These are phyloP conservation scores for Exserohilum turcica DNA, from an alignment of 2,329 filamentous ascomycete species.

Conservation along the genomic window DNA sequence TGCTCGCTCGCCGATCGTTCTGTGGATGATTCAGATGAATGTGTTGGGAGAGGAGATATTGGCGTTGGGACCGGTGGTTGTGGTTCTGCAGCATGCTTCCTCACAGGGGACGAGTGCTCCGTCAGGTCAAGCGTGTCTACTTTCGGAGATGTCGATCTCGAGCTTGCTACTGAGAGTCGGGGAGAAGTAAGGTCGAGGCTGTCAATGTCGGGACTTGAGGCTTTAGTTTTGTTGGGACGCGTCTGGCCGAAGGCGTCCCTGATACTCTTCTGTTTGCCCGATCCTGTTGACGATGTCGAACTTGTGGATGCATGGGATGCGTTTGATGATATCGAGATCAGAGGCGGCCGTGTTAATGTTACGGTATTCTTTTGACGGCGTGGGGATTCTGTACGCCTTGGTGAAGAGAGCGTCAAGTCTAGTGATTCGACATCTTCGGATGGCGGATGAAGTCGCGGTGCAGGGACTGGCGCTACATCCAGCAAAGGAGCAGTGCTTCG, in stretches of 20 bases:
- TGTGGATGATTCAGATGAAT: conserved; percentile 3
- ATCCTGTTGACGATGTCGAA: conserved; percentile 10
- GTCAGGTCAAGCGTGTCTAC: conserved; percentile 33
- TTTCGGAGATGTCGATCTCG: conserved; percentile 12
- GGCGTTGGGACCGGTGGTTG: not conserved
- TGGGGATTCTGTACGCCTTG: conserved; percentile 4
- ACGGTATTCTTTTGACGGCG: conserved; percentile 4
- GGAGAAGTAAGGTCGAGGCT: conserved; percentile 32
- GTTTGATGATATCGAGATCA: conserved; percentile 37
- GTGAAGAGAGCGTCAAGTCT: conserved; percentile 39
- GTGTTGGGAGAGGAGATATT: conserved; percentile 12
- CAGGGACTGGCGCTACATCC: conserved; percentile 19
- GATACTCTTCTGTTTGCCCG: conserved; percentile 6
- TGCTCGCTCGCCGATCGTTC: conserved; percentile 33
- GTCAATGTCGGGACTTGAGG: conserved; percentile 24
- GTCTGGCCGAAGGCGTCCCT: conserved; percentile 10
- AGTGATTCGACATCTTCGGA: conserved; percentile 31
- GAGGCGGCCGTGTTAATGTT: conserved; percentile 23
- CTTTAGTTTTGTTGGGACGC: conserved; percentile 22
- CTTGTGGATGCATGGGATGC: conserved; percentile 18
- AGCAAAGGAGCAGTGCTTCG: conserved; percentile 6
- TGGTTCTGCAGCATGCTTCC: not conserved
- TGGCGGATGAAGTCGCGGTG: conserved; percentile 21
- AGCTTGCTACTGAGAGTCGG: not conserved
- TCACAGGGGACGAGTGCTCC: conserved; percentile 19